Evolutionary conservation across 2,329 filamentous ascomycete species (phyloP).

Genomic region (Pseudogymnoascus sp.): DNA sequence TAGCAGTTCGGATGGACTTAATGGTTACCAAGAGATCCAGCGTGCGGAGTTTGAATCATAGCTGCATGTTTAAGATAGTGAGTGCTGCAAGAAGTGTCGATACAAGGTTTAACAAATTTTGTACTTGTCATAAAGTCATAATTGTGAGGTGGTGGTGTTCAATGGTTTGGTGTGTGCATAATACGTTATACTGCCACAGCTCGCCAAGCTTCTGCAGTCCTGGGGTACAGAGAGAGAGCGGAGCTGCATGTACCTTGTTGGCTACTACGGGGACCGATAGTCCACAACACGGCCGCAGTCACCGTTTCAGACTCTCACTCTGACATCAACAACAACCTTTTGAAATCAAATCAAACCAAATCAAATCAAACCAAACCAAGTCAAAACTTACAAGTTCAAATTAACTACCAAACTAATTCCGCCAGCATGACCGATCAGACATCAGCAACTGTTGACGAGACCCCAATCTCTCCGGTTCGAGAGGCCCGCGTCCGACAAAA

Average conservation of each 20-base stretch:
- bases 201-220: background rate
- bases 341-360: background rate
- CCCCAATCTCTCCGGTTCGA: constrained; percentile 49
- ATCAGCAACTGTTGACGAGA: constrained; percentile 41
- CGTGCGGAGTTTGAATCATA: background rate
- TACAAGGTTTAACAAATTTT: background rate
- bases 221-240: background rate
- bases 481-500: constrained; percentile 48
- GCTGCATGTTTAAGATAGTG: background rate
- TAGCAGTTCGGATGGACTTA: background rate
- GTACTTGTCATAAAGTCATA: background rate
- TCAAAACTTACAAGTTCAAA: background rate
- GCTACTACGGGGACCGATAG: background rate
- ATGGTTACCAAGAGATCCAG: background rate
- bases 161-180: background rate
- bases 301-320: constrained; percentile 1
- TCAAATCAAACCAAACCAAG: background rate
- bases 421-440: constrained; percentile 2
- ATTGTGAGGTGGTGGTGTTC: background rate
- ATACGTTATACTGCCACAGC: background rate
- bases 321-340: constrained; percentile 2
- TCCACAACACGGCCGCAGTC: background rate
- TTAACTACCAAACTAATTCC: background rate
- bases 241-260: constrained; percentile 2
- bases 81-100: background rate